Base-by-base conservation (phyloP, 2,329 filamentous ascomycete species). In the Neofusicoccum laricinum region DNA sequence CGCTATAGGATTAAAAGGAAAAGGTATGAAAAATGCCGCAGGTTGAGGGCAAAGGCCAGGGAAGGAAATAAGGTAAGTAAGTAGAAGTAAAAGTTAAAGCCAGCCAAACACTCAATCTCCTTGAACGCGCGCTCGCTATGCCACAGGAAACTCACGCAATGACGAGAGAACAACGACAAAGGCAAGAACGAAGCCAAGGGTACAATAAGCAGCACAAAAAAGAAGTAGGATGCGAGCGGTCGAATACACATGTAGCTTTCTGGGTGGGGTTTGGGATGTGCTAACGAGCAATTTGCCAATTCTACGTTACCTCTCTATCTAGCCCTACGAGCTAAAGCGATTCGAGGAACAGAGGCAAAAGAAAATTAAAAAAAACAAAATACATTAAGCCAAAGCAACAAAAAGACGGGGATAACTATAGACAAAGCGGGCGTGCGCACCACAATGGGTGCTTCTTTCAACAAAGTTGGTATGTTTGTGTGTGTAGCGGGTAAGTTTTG, bases 281-380 rank as follows among this genome's bases (percentile, higher is more conserved):
- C 41, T n/a, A 21, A 21, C 21, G 34, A 59, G 40, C 41, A 59
- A 43, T 11, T n/a, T 34, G 55, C 55, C 55, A 59, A 59, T 59
- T 59, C 55, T 46, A 59, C 36, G 53, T 43, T 57, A 43, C 46
- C 40, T 57, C 38, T 36, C 55, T 59, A 59, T 46, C 55, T 59
- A 59, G 55, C 55, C 55, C 30, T 21, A 34, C 15, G 48, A 21
- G 48, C 48, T 36, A 34, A n/a, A 62, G 21, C 25, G 40, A 40
- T n/a, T 14, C 19, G 38, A 45, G 59, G 36, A 15, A 51, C 21
- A 32, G 30, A 21, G 48, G 48, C n/a, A 32, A 2, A 34, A 53
- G 40, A 36, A 41, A n/a, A n/a, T n/a, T n/a, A 51, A n/a, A 34
- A 48, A 25, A 41, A 32, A 53, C 21, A 14, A 41, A 49, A 61